phyloP scores from a whole-genome alignment of 768 basidiomycete genomes.

The Flagelloscypha sp. region DNA sequence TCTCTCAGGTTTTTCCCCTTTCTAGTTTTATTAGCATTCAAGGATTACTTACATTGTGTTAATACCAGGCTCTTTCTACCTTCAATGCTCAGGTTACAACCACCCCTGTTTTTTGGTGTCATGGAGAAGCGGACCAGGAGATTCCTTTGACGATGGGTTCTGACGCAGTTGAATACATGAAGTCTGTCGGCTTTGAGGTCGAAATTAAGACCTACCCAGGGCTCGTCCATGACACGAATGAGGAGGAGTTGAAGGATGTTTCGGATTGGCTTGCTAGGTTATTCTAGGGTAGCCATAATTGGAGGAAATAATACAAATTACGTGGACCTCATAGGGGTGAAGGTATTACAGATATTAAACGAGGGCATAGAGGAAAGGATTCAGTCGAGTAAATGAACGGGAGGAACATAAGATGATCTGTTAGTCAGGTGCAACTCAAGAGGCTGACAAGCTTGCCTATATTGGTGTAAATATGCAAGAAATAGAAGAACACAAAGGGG shows the following conservation, averaged over 20 bases:
- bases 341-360: no score
- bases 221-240: constrained; percentile 25
- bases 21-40: neutral
- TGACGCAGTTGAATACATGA: constrained; percentile 24
- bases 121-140: constrained; percentile 28
- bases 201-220: constrained; percentile 21
- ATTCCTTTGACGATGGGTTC: constrained; percentile 28
- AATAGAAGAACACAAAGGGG: no score
- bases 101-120: constrained; percentile 35
- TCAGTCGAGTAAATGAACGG: no score
- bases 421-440: no score
- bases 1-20: constrained; percentile 25
- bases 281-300: no score
- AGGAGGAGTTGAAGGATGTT: constrained; percentile 25
- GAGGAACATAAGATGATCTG: no score
- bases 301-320: no score
- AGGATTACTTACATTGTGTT: neutral
- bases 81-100: constrained; percentile 26
- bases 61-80: no score
- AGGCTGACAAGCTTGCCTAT: no score
- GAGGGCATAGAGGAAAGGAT: no score
- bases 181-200: constrained; percentile 13
- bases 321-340: no score
- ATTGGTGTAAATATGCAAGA: no score
- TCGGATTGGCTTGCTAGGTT: constrained; percentile 18